Percentiles rank a stretch among this genome's conserved stretches.
These are phyloP conservation scores for Ceratocystiopsis brevicomis DNA, from an alignment of 2,329 filamentous ascomycete species.

Conservation along the genomic window DNA sequence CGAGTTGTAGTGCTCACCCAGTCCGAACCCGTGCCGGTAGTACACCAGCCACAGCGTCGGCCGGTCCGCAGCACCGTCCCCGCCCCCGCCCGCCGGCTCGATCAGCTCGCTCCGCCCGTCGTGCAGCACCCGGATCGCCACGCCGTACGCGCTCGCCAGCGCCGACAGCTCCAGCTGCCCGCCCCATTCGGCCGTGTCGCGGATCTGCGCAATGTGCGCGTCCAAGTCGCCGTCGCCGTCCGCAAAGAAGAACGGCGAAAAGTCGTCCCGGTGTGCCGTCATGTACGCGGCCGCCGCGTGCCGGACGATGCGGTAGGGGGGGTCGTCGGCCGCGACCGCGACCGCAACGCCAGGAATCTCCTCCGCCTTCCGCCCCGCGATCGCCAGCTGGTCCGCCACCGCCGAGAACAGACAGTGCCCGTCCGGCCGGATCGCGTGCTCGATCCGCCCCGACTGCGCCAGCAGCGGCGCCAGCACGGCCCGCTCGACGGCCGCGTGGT, in stretches of 20 bases:
- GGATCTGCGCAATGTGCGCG: constrained; percentile 55
- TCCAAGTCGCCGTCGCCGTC: constrained; percentile 40
- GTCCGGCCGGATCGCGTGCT: constrained; percentile 71
- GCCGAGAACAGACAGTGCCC: constrained; percentile 92
- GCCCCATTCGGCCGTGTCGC: constrained; percentile 87
- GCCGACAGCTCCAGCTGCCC: constrained; percentile 81
- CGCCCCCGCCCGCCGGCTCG: constrained; percentile 25
- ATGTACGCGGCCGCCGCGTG: constrained; percentile 64
- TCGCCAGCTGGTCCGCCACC: constrained; percentile 62
- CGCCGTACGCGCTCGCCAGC: constrained; percentile 59
- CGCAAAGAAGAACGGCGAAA: constrained; percentile 44
- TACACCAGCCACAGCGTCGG: constrained; percentile 79
- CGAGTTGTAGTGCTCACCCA: constrained; percentile 97
- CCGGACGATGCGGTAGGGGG: constrained; percentile 47
- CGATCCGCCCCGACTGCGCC: constrained; percentile 40
- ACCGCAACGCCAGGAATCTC: constrained; percentile 1
- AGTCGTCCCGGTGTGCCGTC: constrained; percentile 52
- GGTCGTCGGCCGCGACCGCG: constrained; percentile 14
- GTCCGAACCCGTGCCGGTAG: constrained; percentile 79
- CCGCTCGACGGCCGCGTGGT: constrained; percentile 52
- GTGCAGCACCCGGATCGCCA: constrained; percentile 72
- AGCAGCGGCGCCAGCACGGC: constrained; percentile 52
- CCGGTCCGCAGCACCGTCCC: constrained; percentile 11
- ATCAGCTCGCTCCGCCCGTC: constrained; percentile 68
- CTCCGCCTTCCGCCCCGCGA: constrained; percentile 26